phyloP scores from a whole-genome alignment of 1,284 basidiomycete species.

The Tylopilus sp. region DNA sequence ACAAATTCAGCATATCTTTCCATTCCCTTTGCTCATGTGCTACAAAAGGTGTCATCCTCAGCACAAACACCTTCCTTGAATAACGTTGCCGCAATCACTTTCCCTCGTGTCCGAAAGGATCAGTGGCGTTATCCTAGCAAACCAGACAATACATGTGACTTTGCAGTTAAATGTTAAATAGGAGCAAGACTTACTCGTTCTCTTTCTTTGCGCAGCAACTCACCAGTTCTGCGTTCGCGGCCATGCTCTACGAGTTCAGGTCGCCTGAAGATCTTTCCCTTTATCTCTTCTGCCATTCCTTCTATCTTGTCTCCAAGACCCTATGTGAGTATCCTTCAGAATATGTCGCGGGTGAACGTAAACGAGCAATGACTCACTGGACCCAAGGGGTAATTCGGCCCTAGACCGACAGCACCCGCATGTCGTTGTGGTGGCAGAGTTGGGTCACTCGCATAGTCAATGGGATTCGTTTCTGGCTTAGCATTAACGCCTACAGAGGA shows the following conservation, averaged over 20 bases:
- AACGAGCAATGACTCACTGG: slow-evolving; percentile 21
- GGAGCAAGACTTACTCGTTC: slow-evolving; percentile 46
- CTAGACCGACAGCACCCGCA: slow-evolving; percentile 29
- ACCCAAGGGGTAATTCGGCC: slow-evolving; percentile 32
- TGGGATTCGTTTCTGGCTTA: background rate
- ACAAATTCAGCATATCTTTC: no score
- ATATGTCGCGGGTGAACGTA: background rate
- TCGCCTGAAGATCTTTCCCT: slow-evolving; percentile 61
- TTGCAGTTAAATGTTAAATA: no score
- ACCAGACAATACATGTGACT: no score
- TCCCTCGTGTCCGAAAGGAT: slow-evolving; percentile 11
- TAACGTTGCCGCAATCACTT: no score
- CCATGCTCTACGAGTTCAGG: slow-evolving; percentile 60
- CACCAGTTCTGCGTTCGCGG: slow-evolving; percentile 58
- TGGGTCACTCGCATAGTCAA: slow-evolving; percentile 1
- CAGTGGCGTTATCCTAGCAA: slow-evolving; percentile 10
- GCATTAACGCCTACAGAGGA: slow-evolving; percentile 15
- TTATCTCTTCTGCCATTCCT: slow-evolving; percentile 63
- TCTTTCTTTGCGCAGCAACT: slow-evolving; percentile 56
- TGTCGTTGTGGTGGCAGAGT: slow-evolving; percentile 32
- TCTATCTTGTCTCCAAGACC: slow-evolving; percentile 57
- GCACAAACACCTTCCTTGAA: no score
- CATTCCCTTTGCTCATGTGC: no score
- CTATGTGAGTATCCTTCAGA: slow-evolving; percentile 30
- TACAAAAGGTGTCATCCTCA: no score